phyloP scores from a whole-genome alignment of 1,284 basidiomycete genomes.

The Xerocomus nothofagi region DNA sequence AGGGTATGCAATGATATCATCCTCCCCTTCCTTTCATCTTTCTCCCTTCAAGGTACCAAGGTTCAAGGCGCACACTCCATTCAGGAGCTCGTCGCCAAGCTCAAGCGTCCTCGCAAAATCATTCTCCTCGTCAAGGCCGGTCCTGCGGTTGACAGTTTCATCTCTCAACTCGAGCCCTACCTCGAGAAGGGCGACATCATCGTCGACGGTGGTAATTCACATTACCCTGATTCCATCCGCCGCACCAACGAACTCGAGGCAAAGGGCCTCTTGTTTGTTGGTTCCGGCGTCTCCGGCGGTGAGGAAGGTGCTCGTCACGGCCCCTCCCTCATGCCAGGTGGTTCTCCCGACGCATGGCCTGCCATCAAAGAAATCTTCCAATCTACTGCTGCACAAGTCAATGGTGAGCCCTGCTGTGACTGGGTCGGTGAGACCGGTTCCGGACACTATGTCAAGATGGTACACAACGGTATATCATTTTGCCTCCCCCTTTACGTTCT shows the following conservation, averaged over 20 bases:
- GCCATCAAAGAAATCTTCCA: conserved; percentile 99
- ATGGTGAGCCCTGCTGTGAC: conserved; percentile 98
- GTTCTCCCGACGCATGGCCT: conserved; percentile 92
- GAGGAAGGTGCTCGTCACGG: conserved; percentile 99
- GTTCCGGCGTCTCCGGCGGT: conserved; percentile 98
- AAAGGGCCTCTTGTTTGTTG: conserved; percentile 96
- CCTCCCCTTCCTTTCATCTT: conserved; percentile 13
- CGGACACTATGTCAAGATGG: conserved; percentile 98
- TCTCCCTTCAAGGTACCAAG: conserved; percentile 72
- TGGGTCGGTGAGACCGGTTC: conserved; percentile 98
- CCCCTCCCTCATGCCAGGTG: conserved; percentile 99
- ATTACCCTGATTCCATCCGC: conserved; percentile 98
- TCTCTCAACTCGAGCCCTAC: conserved; percentile 66
- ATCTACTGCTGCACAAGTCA: conserved; percentile 92
- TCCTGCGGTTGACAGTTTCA: conserved; percentile 76
- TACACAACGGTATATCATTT: conserved; percentile 82
- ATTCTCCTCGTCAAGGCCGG: conserved; percentile 95
- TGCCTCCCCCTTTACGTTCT: conserved; percentile 13
- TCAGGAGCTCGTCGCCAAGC: conserved; percentile 82
- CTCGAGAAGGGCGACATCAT: conserved; percentile 88
- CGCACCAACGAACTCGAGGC: conserved; percentile 90
- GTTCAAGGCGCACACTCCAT: conserved; percentile 94
- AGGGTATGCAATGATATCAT: conserved; percentile 62
- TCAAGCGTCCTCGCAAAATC: conserved; percentile 87
- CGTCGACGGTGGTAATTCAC: conserved; percentile 99